Percentiles rank a stretch among this genome's conserved stretches.
phyloP scores from a whole-genome alignment of 192 early-diverging fungal species.

The Backusella westeae region DNA sequence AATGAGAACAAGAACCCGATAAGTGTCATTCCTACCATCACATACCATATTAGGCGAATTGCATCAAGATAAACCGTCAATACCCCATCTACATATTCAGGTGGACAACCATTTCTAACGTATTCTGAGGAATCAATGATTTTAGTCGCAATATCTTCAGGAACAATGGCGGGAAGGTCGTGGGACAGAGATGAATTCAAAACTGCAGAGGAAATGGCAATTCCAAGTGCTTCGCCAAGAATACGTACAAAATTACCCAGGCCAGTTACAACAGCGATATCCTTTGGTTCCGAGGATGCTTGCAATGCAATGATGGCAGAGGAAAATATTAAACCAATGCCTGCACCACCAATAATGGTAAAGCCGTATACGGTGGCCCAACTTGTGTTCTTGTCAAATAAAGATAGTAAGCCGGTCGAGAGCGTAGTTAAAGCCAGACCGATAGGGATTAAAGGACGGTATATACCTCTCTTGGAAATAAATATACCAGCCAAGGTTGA shows the following conservation, averaged over 20 bases:
- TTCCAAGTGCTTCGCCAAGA: slow-evolving; percentile 36
- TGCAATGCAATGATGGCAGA: slow-evolving; percentile 35
- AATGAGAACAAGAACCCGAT: slow-evolving; percentile 5
- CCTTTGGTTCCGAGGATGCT: slow-evolving; percentile 28
- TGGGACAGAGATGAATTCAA: slow-evolving; percentile 31
- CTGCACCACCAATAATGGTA: slow-evolving; percentile 19
- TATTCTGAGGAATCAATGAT: slow-evolving; percentile 19
- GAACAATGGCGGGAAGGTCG: slow-evolving; percentile 12
- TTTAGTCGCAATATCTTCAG: background rate
- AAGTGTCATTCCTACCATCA: slow-evolving; percentile 18
- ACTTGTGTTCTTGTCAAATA: slow-evolving; percentile 40
- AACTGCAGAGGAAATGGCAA: slow-evolving; percentile 28
- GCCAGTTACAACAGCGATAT: slow-evolving; percentile 36
- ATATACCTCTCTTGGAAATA: slow-evolving; percentile 23
- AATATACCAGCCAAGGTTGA: slow-evolving; percentile 27
- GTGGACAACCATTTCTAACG: slow-evolving; percentile 26
- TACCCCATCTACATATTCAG: slow-evolving; percentile 9
- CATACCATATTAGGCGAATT: slow-evolving; percentile 29
- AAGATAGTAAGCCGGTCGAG: slow-evolving; percentile 62
- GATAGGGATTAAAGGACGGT: slow-evolving; percentile 31
- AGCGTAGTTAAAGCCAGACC: slow-evolving; percentile 61
- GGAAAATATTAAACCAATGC: slow-evolving; percentile 27
- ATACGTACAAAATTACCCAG: slow-evolving; percentile 35
- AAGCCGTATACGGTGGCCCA: slow-evolving; percentile 20
- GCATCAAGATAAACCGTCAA: slow-evolving; percentile 19